A percentile compares a stretch with the other conserved stretches of the same genome.
These are phyloP conservation scores for Pittosporum tobira DNA, from an alignment of 129 eudicot species.

Conservation along the genomic window DNA sequence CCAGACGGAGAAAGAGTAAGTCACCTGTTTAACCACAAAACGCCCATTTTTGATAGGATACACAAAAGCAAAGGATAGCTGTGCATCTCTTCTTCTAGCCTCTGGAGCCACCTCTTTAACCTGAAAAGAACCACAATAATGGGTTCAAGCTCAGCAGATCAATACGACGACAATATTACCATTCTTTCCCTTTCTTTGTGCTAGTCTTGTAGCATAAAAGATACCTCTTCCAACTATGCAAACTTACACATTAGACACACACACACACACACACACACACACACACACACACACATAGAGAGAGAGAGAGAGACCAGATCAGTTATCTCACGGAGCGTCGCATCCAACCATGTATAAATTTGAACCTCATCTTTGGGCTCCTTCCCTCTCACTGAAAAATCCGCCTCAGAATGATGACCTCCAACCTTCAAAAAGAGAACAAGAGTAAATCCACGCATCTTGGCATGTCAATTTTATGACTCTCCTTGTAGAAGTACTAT, in stretches of 20 bases:
- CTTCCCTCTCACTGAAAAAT: conserved; percentile 82
- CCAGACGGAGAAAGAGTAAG: background rate
- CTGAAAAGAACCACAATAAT: conserved; percentile 26
- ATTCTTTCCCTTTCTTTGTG: too few species aligned
- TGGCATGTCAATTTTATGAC: background rate
- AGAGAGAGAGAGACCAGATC: conserved; percentile 48
- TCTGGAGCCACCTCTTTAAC: conserved; percentile 93
- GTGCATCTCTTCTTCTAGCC: conserved; percentile 81
- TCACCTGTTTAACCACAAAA: conserved; percentile 69
- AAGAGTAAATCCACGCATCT: background rate
- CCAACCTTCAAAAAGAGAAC: conserved; percentile 48
- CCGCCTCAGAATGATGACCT: conserved; percentile 66
- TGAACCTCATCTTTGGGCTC: conserved; percentile 96
- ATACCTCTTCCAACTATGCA: too few species aligned
- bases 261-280: too few species aligned
- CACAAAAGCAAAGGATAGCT: conserved; percentile 77
- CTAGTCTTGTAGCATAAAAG: too few species aligned
- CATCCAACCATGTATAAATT: conserved; percentile 97
- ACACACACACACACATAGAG: too few species aligned
- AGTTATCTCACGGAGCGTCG: conserved; percentile 89
- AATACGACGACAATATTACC: background rate
- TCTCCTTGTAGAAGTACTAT: background rate
- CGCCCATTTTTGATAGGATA: conserved; percentile 73
- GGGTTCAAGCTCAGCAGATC: background rate
- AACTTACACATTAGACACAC: too few species aligned